These are phyloP conservation scores for Phytopythium kandeliae DNA, from an alignment of 352 stramenopile species.

Conservation along the genomic window DNA sequence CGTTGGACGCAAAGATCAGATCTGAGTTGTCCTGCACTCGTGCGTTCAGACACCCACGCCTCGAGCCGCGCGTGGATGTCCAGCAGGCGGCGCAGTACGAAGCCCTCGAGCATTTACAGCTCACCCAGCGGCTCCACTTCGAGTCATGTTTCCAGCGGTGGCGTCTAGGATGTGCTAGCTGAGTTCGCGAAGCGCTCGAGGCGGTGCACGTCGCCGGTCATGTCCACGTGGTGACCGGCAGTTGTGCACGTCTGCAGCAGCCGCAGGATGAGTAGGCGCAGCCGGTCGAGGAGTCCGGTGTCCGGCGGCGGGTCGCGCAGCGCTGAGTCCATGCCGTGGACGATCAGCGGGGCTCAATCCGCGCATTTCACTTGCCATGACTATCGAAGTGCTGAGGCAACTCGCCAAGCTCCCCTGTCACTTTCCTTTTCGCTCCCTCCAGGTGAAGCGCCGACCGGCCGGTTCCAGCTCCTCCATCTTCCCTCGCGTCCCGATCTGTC, in stretches of 20 bases:
- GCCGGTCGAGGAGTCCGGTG: too few species aligned
- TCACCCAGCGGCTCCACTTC: not conserved
- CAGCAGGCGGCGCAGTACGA: not conserved
- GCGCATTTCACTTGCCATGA: not conserved
- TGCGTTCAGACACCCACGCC: not conserved
- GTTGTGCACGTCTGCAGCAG: too few species aligned
- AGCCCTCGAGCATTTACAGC: not conserved
- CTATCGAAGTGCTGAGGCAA: not conserved
- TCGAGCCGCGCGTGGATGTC: not conserved
- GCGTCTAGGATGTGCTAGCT: too few species aligned
- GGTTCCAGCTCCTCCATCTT: not conserved
- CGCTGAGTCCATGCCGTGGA: too few species aligned
- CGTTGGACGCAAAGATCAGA: too few species aligned
- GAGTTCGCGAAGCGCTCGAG: not conserved
- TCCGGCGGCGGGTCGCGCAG: too few species aligned
- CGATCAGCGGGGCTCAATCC: not conserved
- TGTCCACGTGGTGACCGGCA: slow-evolving; percentile 5
- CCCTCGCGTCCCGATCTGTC: not conserved
- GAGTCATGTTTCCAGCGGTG: too few species aligned
- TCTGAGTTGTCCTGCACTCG: too few species aligned
- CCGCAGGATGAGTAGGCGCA: too few species aligned
- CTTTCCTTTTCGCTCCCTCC: slow-evolving; percentile 1
- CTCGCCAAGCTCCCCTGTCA: not conserved
- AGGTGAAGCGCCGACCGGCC: too few species aligned
- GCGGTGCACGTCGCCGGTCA: slow-evolving; percentile 5